Evolutionary conservation across 1,284 basidiomycete genomes (phyloP), one percentile per base, ranked within the genome.

Genomic region (Mycosarcoma mackinlayi): DNA sequence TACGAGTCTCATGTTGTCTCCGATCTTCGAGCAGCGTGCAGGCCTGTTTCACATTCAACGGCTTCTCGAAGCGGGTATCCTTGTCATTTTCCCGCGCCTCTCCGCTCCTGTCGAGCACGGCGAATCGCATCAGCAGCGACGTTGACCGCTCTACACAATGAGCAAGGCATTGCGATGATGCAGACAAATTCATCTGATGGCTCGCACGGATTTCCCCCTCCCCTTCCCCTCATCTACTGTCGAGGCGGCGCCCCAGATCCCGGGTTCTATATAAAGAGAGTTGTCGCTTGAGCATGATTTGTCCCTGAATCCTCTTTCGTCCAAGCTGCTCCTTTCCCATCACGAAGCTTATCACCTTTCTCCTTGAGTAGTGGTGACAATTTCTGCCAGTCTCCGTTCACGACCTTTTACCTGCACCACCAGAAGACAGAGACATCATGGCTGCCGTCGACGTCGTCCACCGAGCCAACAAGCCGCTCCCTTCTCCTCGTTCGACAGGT

Each of bases 401-500:
- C n/a, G n/a, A n/a, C n/a, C n/a, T n/a, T n/a, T n/a, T n/a, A n/a
- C n/a, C n/a, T n/a, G n/a, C n/a, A n/a, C n/a, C n/a, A n/a, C n/a
- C n/a, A n/a, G n/a, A n/a, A n/a, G 21, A 39, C 6, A n/a, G 16
- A 4, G 48, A 40, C 37, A 52, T 8, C 39, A 58, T 57, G 55
- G 45, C 61, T 14, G 61, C 61, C 10, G 50, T 64, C 33, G 54
- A 64, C 45, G 33, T 45, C 18, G 21, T 35, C 19, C 25, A 39
- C 33, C 54, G 61, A 18, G 37, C 37, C 55, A 57, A 35, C 39
- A 64, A 64, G 61, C 54, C 55, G 30, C 54, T 64, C 10, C 61
- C 61, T 7, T 39, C 45, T 24, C 54, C 50, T 40, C 54, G 50
- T 38, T 16, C 51, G 5, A 54, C 48, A 11, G 44, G 49, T 7